phyloP scores from a whole-genome alignment of 2,329 filamentous ascomycete species.

The Exserohilum rostratum region DNA sequence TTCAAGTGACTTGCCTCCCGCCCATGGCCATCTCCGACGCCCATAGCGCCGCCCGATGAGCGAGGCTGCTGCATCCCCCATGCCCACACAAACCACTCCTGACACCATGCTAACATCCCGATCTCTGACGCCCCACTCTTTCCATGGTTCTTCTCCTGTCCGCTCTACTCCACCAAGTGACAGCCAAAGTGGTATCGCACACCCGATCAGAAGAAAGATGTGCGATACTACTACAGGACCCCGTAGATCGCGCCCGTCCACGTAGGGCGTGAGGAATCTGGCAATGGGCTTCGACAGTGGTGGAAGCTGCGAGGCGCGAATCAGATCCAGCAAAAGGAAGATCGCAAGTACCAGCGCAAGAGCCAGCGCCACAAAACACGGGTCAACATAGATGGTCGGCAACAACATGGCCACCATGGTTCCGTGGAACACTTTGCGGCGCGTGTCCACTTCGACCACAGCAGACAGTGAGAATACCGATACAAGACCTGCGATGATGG shows the following conservation, averaged over 20 bases:
- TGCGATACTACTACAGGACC: slow-evolving; percentile 95
- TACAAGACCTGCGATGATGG: slow-evolving; percentile 73
- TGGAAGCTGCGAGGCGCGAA: slow-evolving; percentile 88
- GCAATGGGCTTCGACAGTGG: slow-evolving; percentile 87
- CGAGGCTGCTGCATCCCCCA: slow-evolving; percentile 92
- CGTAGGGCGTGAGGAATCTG: slow-evolving; percentile 87
- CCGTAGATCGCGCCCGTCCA: slow-evolving; percentile 89
- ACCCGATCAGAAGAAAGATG: slow-evolving; percentile 93
- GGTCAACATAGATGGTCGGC: slow-evolving; percentile 84
- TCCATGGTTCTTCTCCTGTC: slow-evolving; percentile 60
- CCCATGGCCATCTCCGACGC: slow-evolving; percentile 92
- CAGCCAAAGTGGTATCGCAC: slow-evolving; percentile 92
- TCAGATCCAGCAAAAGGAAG: slow-evolving; percentile 86
- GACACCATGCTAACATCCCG: slow-evolving; percentile 89
- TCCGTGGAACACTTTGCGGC: slow-evolving; percentile 96
- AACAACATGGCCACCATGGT: slow-evolving; percentile 98
- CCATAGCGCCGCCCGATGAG: slow-evolving; percentile 88
- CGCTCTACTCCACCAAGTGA: slow-evolving; percentile 74
- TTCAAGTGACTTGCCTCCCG: slow-evolving; percentile 93
- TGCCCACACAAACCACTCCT: slow-evolving; percentile 90
- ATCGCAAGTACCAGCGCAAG: slow-evolving; percentile 79
- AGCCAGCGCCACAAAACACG: slow-evolving; percentile 79
- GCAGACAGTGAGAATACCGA: slow-evolving; percentile 76
- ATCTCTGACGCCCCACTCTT: slow-evolving; percentile 73
- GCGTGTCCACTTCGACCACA: slow-evolving; percentile 89